Percentiles rank a stretch among this genome's conserved stretches.
Evolutionary conservation across 2,329 filamentous ascomycete species (phyloP).

Genomic region (Tolypocladium album): DNA sequence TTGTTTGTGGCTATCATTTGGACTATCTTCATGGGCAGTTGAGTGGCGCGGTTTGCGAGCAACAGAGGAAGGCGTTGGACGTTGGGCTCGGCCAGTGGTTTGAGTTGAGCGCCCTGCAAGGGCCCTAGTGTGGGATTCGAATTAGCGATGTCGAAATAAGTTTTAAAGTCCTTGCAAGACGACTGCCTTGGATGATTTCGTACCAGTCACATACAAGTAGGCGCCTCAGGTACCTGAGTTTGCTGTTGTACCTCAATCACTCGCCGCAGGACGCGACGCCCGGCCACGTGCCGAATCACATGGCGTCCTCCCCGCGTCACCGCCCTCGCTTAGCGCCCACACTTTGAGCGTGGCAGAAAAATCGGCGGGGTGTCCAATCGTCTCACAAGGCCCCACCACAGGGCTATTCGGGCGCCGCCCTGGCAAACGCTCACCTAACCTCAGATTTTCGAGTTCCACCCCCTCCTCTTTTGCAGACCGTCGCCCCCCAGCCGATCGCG

Average conservation of each 20-base stretch:
- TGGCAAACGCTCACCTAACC: slow-evolving; percentile 12
- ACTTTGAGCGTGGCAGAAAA: slow-evolving; percentile 25
- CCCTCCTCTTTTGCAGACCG: slow-evolving; percentile 7
- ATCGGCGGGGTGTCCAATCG: slow-evolving; percentile 22
- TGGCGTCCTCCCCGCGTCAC: slow-evolving; percentile 13
- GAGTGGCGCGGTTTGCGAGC: neutral
- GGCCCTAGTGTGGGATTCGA: neutral
- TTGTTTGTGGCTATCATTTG: neutral
- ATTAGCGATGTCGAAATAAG: neutral
- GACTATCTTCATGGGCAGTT: neutral
- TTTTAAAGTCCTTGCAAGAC: neutral
- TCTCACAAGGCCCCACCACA: slow-evolving; percentile 22
- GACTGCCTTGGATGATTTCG: no score
- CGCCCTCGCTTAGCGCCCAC: slow-evolving; percentile 31
- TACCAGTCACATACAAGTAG: no score
- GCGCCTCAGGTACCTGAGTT: no score
- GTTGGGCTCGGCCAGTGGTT: neutral
- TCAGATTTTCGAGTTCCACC: slow-evolving; percentile 16
- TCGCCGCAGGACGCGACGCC: no score
- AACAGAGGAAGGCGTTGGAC: neutral
- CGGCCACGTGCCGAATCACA: slow-evolving; percentile 12
- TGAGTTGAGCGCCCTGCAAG: neutral
- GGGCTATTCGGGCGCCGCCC: slow-evolving; percentile 25
- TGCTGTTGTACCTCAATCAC: no score
- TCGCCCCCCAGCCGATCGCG: slow-evolving; percentile 9